phyloP scores from a whole-genome alignment of 1,284 basidiomycete genomes.

The Trichosporon inkin region DNA sequence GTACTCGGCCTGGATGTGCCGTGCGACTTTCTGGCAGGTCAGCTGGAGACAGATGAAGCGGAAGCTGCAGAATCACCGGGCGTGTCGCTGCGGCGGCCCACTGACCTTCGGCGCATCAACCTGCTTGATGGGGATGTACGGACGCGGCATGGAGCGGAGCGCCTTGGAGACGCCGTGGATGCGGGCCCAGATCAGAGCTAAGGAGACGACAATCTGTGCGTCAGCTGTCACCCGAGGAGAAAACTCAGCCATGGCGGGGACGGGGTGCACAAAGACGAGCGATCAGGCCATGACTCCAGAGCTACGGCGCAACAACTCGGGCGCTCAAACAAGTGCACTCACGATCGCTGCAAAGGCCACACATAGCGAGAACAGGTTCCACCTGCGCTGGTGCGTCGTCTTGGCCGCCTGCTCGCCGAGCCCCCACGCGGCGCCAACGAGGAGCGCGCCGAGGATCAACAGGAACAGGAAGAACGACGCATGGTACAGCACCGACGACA shows the following conservation, averaged over 20 bases:
- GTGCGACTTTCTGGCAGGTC: constrained; percentile 59
- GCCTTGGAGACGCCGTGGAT: constrained; percentile 39
- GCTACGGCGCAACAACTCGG: neutral
- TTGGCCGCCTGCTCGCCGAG: constrained; percentile 45
- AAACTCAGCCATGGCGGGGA: too few relatives aligned
- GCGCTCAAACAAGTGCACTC: constrained; percentile 20
- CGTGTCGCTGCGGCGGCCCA: constrained; percentile 15
- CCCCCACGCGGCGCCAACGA: constrained; percentile 42
- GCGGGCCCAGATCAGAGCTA: constrained; percentile 40
- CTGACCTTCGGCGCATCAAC: constrained; percentile 69
- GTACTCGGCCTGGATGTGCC: constrained; percentile 72
- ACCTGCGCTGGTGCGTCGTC: constrained; percentile 36
- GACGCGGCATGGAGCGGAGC: constrained; percentile 60
- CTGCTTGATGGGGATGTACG: constrained; percentile 59
- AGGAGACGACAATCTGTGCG: constrained; percentile 31
- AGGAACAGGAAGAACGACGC: constrained; percentile 44
- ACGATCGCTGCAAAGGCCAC: constrained; percentile 42
- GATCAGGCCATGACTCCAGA: too few relatives aligned
- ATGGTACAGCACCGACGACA: constrained; percentile 43
- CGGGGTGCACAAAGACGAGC: too few relatives aligned
- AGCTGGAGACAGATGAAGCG: neutral
- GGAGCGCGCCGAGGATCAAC: constrained; percentile 34
- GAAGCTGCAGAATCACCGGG: neutral
- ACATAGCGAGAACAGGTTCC: constrained; percentile 45
- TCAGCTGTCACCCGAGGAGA: too few relatives aligned